These are phyloP conservation scores for Penicillium goetzii DNA, from an alignment of 495 filamentous ascomycete species.

Conservation along the genomic window DNA sequence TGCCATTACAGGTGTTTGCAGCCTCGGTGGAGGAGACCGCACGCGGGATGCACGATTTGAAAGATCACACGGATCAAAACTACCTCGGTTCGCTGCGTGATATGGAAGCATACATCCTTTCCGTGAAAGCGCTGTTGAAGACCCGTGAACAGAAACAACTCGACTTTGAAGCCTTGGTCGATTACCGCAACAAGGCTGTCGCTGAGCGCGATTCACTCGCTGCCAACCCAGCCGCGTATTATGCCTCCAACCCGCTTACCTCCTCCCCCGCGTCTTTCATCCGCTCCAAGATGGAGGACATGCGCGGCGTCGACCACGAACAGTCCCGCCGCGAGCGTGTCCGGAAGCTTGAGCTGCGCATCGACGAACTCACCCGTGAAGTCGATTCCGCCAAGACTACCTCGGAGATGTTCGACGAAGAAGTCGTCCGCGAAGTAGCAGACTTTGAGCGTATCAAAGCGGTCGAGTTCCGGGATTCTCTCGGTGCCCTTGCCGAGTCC, in stretches of 20 bases:
- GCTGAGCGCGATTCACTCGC: constrained; percentile 87
- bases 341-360: constrained; percentile 86
- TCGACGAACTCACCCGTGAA: constrained; percentile 84
- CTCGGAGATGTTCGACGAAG: constrained; percentile 88
- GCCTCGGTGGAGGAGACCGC: constrained; percentile 82
- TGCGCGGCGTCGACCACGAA: constrained; percentile 95
- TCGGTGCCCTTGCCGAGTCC: constrained; percentile 79
- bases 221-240: constrained; percentile 58
- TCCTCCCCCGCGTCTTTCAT: constrained; percentile 83
- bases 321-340: constrained; percentile 82
- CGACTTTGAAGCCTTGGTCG: constrained; percentile 93
- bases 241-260: constrained; percentile 61
- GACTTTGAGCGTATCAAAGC: constrained; percentile 98
- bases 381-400: constrained; percentile 83
- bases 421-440: constrained; percentile 86
- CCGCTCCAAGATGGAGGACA: constrained; percentile 93
- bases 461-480: constrained; percentile 84
- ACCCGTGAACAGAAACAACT: constrained; percentile 96
- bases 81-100: constrained; percentile 89
- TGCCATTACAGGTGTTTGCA: constrained; percentile 79
- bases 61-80: constrained; percentile 93
- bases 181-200: constrained; percentile 89
- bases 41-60: constrained; percentile 70
- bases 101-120: constrained; percentile 88
- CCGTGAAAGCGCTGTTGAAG: constrained; percentile 85